Base-by-base conservation (phyloP, 495 filamentous ascomycete genomes). In the Trypethelium eluteriae region DNA sequence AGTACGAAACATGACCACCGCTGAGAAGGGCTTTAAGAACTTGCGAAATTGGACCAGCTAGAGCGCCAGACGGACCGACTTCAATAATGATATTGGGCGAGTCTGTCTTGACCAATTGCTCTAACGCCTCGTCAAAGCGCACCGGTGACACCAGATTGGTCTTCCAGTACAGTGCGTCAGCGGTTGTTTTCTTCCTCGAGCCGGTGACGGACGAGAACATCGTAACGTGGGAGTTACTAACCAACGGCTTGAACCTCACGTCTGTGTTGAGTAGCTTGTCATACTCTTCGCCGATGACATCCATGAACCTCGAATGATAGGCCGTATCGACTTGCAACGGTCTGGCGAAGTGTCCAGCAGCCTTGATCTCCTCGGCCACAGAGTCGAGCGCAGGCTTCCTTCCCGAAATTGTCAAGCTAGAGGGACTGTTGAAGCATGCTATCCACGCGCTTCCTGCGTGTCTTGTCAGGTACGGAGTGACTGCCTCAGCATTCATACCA, bases 251-350 rank as follows among this genome's bases (percentile, higher is more conserved):
- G 18, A 59, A 59, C 53, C 4, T 36, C 18, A 6, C 18, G 4
- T 59, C 53, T 6, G 32, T 38, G n/a, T 7, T 39, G 2, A 67
- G 63, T 3, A 47, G 64, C 18, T 62, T 10, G 25, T 4, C 9
- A 41, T 66, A 67, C 25, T 35, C 67, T 16, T 39, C 38, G 4
- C 38, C 67, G 10, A 67, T 12, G 1, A 50, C 67, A 49, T 78
- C 70, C 81, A 89, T 88, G 67, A 88, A 84, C 62, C 81, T 80
- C 2, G 85, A 88, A 69, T 90, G 87, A 67, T 68, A 68, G 38
- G 62, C 66, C 5, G 38, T 35, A 34, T 64, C 44, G 14, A 68
- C 66, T 5, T 10, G 18, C 16, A 68, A 62, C 2, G 16, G 39
- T 39, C 62, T 62, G 2, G 44, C 53, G 25, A 68, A 65, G 12